Evolutionary conservation across 2,329 filamentous ascomycete species (phyloP).

Genomic region (Clarireedia paspali): DNA sequence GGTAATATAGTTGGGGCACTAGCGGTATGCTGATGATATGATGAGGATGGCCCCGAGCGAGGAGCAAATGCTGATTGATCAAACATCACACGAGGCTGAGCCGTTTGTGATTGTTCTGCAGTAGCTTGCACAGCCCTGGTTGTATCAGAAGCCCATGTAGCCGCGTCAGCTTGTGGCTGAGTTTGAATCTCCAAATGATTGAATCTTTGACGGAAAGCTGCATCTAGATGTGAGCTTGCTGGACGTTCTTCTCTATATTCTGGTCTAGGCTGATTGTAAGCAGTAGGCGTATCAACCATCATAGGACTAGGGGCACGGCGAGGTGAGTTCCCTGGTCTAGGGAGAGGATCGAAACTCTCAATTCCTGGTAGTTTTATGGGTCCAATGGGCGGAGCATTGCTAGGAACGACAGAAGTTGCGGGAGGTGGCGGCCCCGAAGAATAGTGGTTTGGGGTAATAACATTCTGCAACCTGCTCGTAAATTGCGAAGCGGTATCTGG

Average conservation of each 20-base stretch:
- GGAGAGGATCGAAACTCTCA: slow-evolving; percentile 79
- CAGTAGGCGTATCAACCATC: slow-evolving; percentile 52
- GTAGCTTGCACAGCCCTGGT: slow-evolving; percentile 48
- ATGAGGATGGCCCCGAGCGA: slow-evolving; percentile 21
- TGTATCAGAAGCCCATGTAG: slow-evolving; percentile 50
- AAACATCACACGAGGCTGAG: slow-evolving; percentile 44
- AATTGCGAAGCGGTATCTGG: slow-evolving; percentile 62
- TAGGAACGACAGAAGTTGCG: slow-evolving; percentile 19
- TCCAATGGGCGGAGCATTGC: slow-evolving; percentile 37
- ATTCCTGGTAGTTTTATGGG: slow-evolving; percentile 72
- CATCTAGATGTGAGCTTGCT: slow-evolving; percentile 50
- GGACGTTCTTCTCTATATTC: slow-evolving; percentile 38
- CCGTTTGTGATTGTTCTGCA: slow-evolving; percentile 41
- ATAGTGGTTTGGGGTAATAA: slow-evolving; percentile 59
- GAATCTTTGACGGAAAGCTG: slow-evolving; percentile 56
- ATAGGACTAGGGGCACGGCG: slow-evolving; percentile 66
- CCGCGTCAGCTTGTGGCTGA: slow-evolving; percentile 43
- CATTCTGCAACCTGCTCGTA: slow-evolving; percentile 66
- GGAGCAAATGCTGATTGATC: slow-evolving; percentile 39
- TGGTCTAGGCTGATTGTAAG: slow-evolving; percentile 10
- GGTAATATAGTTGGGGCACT: slow-evolving; percentile 51
- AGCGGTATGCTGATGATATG: slow-evolving; percentile 47
- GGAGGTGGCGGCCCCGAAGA: slow-evolving; percentile 30
- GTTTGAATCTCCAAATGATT: slow-evolving; percentile 57
- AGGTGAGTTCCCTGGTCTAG: slow-evolving; percentile 53